These are phyloP conservation scores for Acer yangbiense DNA, from an alignment of 345 rosid species.

Conservation along the genomic window DNA sequence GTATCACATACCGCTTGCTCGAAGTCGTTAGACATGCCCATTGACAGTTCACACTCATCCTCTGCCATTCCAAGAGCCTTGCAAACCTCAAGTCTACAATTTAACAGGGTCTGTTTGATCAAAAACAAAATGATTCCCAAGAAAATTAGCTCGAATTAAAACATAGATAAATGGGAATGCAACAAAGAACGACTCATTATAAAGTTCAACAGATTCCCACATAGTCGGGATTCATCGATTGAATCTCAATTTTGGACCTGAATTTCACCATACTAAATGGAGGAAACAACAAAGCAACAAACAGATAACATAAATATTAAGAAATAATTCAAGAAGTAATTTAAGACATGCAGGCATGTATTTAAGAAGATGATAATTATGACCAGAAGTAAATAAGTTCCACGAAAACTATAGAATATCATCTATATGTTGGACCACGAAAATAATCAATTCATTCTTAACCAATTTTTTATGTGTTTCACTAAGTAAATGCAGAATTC, in stretches of 20 bases:
- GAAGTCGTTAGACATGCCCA: conserved; percentile 97
- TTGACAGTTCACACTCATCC: conserved; percentile 82
- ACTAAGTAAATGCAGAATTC: conserved; percentile 2
- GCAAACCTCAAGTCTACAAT: conserved; percentile 77
- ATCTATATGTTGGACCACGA: neutral
- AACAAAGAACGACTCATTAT: neutral
- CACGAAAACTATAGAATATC: neutral
- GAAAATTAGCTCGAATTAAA: neutral
- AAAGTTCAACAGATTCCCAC: neutral
- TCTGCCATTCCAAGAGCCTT: conserved; percentile 72
- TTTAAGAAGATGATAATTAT: neutral
- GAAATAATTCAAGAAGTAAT: neutral
- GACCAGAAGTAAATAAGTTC: conserved; percentile 4
- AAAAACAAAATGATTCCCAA: conserved; percentile 4
- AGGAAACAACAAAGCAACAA: neutral
- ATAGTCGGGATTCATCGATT: neutral
- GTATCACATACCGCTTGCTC: conserved; percentile 70
- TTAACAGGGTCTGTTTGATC: conserved; percentile 56
- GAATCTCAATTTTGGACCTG: conserved; percentile 8
- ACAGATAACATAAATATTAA: neutral
- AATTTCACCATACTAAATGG: neutral
- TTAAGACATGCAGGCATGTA: neutral
- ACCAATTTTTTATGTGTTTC: neutral
- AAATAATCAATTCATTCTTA: neutral
- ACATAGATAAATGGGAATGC: neutral